Evolutionary conservation across 352 stramenopile species (phyloP), one percentile per base, ranked within the genome.

Genomic region (Phytopythium vexans): DNA sequence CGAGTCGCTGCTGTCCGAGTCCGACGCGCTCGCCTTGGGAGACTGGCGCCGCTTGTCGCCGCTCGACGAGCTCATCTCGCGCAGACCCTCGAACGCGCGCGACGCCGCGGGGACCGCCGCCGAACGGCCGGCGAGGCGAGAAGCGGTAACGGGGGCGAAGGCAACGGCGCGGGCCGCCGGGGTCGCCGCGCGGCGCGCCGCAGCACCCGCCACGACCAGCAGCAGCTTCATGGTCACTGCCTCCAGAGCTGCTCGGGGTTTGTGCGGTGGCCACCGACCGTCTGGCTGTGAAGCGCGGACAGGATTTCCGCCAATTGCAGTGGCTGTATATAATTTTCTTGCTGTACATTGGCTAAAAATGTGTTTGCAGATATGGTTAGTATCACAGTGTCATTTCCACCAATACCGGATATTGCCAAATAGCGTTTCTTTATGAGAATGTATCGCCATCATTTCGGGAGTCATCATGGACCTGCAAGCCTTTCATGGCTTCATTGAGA

Each of bases 141-240:
- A 27, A 27, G 21, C 21, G 21, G 21, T 27, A 57, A 14, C 5
- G 54, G 49, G 40, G 58, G 48, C 8, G 64, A 2, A 10, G 64
- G 14, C 16, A 60, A 42, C n/a, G 43, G 60, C 8, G 47, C 38
- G 12, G 36, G 36, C 57, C 3, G 58, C 57, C 16, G 55, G 48
- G 37, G 56, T 56, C 33, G 50, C 52, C 35, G 56, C 55, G 31
- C 49, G 60, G 7, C 60, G 62, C 32, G 51, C 61, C 45, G 72
- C 52, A 9, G 58, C 64, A 62, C 64, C 64, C 50, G 68, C 54
- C 8, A 58, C 64, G 52, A 66, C 48, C 46, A 77, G 51, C 60
- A 86, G 49, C 54, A 86, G 68, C 64, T 86, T 86, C 69, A 86
- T 80, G 32, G 12, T 27, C 21, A 27, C 21, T 27, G 21, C 21